Percentiles rank a stretch among this genome's conserved stretches.
phyloP scores from a whole-genome alignment of 2,329 filamentous ascomycete genomes.

The Thelonectria discophora region DNA sequence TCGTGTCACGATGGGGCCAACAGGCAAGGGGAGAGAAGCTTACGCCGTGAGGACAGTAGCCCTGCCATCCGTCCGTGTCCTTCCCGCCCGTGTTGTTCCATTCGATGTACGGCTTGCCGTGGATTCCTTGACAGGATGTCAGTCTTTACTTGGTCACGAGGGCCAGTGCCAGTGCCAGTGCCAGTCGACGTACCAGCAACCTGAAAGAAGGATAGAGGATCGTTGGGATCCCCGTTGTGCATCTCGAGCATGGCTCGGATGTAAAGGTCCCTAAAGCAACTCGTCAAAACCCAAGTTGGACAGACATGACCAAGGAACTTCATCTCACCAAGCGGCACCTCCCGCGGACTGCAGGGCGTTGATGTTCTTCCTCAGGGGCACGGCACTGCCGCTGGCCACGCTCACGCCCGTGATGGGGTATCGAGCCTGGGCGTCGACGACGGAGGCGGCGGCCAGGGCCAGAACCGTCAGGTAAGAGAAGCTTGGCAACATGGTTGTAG shows the following conservation, averaged over 20 bases:
- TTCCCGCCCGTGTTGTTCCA: constrained; percentile 53
- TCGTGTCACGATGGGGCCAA: not conserved
- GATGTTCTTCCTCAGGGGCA: constrained; percentile 58
- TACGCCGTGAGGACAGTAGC: constrained; percentile 60
- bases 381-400: constrained; percentile 50
- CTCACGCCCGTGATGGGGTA: constrained; percentile 51
- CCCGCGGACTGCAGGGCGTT: constrained; percentile 53
- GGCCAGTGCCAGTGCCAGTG: no score
- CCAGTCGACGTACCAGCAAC: constrained; percentile 56
- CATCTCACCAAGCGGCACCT: constrained; percentile 55
- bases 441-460: constrained; percentile 37
- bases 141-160: not conserved
- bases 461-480: constrained; percentile 35
- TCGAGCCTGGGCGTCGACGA: constrained; percentile 39
- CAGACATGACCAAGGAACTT: not conserved
- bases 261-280: constrained; percentile 56
- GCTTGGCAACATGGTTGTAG: constrained; percentile 35
- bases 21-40: not conserved
- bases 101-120: constrained; percentile 53
- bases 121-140: constrained; percentile 46
- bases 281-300: not conserved
- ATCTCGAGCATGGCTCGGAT: constrained; percentile 56
- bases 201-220: constrained; percentile 61
- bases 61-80: constrained; percentile 45
- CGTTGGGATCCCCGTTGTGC: constrained; percentile 51